These are phyloP conservation scores for Cercospora sp. DNA, from an alignment of 2,329 filamentous ascomycete genomes.

Conservation along the genomic window DNA sequence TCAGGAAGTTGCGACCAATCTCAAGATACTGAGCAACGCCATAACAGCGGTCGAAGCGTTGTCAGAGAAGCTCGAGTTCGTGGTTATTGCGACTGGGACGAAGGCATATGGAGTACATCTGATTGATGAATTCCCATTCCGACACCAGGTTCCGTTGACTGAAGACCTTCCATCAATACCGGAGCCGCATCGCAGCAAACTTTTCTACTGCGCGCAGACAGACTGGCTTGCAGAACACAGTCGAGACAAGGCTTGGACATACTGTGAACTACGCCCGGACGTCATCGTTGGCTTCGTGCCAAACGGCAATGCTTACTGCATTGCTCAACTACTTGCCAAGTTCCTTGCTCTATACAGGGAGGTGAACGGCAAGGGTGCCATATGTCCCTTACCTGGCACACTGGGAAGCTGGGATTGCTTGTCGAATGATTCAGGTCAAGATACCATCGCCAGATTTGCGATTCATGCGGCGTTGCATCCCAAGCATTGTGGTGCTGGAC, in stretches of 20 bases:
- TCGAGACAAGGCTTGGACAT: conserved; percentile 40
- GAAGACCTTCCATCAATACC: conserved; percentile 38
- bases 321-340: conserved; percentile 36
- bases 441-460: conserved; percentile 37
- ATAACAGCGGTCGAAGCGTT: background rate
- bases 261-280: conserved; percentile 42
- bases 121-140: conserved; percentile 41
- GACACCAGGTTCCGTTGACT: conserved; percentile 38
- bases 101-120: conserved; percentile 48
- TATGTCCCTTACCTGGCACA: conserved; percentile 42
- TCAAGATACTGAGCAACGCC: background rate
- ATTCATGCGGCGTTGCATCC: conserved; percentile 27
- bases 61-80: conserved; percentile 10
- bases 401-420: conserved; percentile 38
- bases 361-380: conserved; percentile 24
- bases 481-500: conserved; percentile 19
- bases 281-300: conserved; percentile 44
- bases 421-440: conserved; percentile 39
- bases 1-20: background rate
- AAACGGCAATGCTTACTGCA: conserved; percentile 42
- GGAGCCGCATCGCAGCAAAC: conserved; percentile 33
- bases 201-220: conserved; percentile 43
- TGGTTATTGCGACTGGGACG: conserved; percentile 41
- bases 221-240: conserved; percentile 39
- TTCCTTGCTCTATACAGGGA: background rate